Base-by-base conservation (phyloP, 2,329 filamentous ascomycete genomes). In the Exophiala sp. region DNA sequence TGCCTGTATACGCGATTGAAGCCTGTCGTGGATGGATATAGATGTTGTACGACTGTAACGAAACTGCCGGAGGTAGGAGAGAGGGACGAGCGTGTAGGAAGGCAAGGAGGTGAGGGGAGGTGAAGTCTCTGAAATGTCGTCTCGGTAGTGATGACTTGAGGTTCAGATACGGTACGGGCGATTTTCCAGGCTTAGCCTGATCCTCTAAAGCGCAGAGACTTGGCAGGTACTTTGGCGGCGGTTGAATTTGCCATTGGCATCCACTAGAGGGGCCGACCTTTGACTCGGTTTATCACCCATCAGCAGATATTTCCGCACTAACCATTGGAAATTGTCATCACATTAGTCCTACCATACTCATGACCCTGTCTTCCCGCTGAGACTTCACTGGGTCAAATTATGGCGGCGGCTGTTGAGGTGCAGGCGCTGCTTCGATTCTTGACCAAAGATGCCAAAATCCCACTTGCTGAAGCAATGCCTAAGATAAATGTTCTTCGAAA, bases 351-450 rank as follows among this genome's bases (percentile, higher is more conserved):
- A 21, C 14, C 16, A 12, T 20, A n/a, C 14, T 29, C 44, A 9
- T n/a, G 32, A 3, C 24, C 10, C 7, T 36, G 24, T 35, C 39
- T 20, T 18, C 24, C 39, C 10, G 21, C 11, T 41, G 39, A 20
- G 8, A 29, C 10, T 20, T 21, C 40, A 8, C 21, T 5, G 21
- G 10, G 21, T 32, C 18, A n/a, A 52, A 14, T 18, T n/a, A 56
- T 55, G 52, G 38, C 52, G n/a, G 53, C 55, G 6, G 58, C 55
- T n/a, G 50, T 55, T 10, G 69, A 75, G 40, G 61, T 78, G 4
- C 75, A 78, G 63, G 62, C 68, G 11, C 65, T 84, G 11, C 69
- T 84, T 33, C 78, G 81, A 10, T 84, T 85, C 59, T 69, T 84
- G 20, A 78, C 78, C 1, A 76, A 81, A 66, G 80, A 84, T 67